phyloP scores from a whole-genome alignment of 768 basidiomycete species.

The Mycena indigotica region DNA sequence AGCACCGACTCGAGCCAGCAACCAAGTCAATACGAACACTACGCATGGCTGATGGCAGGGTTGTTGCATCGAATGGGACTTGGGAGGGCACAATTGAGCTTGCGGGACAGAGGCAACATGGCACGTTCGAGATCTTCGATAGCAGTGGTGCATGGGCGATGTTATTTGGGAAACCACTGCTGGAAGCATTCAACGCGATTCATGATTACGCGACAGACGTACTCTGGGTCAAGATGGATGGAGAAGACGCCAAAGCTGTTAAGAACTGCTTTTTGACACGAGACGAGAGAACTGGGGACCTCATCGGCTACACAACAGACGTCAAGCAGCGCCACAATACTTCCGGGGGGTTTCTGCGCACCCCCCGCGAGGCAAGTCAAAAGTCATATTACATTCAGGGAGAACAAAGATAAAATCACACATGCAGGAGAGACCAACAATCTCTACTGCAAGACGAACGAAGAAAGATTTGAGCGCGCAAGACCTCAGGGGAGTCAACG shows the following conservation, averaged over 20 bases:
- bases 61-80: slow-evolving; percentile 12
- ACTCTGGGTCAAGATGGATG: not conserved
- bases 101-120: slow-evolving; percentile 1
- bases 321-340: too few species aligned
- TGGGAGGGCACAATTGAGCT: slow-evolving; percentile 18
- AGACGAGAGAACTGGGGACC: not conserved
- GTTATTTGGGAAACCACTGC: slow-evolving; percentile 23
- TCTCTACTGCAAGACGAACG: not conserved
- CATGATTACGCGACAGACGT: slow-evolving; percentile 18
- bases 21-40: not conserved
- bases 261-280: not conserved
- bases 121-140: slow-evolving; percentile 20
- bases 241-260: not conserved
- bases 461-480: not conserved
- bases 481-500: not conserved
- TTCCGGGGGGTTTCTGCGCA: slow-evolving; percentile 15
- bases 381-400: not conserved
- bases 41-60: slow-evolving; percentile 21
- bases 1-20: not conserved
- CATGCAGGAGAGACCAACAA: too few species aligned
- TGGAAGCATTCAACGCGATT: slow-evolving; percentile 15
- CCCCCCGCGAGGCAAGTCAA: too few species aligned
- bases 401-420: not conserved
- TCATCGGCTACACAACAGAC: not conserved
- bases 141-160: slow-evolving; percentile 21